Evolutionary conservation across 1,284 basidiomycete genomes (phyloP).

Genomic region (Inonotus obliquus): DNA sequence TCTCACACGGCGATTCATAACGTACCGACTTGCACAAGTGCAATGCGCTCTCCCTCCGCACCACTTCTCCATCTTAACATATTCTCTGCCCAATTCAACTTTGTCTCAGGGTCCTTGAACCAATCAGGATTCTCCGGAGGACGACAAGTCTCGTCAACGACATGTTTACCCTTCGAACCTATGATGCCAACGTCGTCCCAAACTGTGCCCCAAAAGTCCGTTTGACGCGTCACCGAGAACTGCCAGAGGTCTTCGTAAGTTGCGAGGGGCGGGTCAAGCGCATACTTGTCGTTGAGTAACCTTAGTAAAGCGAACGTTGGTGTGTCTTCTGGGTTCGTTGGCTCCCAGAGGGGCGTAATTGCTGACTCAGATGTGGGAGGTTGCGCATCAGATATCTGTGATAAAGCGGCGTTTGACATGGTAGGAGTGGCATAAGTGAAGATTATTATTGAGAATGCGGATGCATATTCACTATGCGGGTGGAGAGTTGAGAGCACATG

Average conservation of each 20-base stretch:
- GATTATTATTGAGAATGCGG: background rate
- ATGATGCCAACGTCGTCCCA: constrained; percentile 73
- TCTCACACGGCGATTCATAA: constrained; percentile 15
- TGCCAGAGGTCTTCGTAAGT: constrained; percentile 65
- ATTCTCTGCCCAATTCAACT: constrained; percentile 86
- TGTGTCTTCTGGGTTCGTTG: constrained; percentile 24
- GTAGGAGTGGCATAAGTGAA: background rate
- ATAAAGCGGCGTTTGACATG: constrained; percentile 1
- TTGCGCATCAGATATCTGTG: background rate
- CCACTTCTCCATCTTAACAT: constrained; percentile 45
- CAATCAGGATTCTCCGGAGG: constrained; percentile 75
- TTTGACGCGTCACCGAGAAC: constrained; percentile 65
- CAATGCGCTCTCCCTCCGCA: constrained; percentile 55
- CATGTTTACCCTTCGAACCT: constrained; percentile 40
- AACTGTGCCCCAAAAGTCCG: constrained; percentile 70
- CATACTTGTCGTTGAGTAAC: constrained; percentile 50
- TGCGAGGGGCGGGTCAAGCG: constrained; percentile 35
- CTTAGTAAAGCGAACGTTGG: constrained; percentile 54
- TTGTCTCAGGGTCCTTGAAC: constrained; percentile 55
- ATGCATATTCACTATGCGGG: background rate
- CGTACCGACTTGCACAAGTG: constrained; percentile 70
- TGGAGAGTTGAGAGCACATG: background rate
- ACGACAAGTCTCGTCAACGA: constrained; percentile 52
- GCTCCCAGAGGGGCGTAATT: constrained; percentile 3
- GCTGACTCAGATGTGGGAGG: background rate